Evolutionary conservation across 1,284 basidiomycete species (phyloP), one percentile per base, ranked within the genome.

Genomic region (Phellopilus nigrolimitatus): DNA sequence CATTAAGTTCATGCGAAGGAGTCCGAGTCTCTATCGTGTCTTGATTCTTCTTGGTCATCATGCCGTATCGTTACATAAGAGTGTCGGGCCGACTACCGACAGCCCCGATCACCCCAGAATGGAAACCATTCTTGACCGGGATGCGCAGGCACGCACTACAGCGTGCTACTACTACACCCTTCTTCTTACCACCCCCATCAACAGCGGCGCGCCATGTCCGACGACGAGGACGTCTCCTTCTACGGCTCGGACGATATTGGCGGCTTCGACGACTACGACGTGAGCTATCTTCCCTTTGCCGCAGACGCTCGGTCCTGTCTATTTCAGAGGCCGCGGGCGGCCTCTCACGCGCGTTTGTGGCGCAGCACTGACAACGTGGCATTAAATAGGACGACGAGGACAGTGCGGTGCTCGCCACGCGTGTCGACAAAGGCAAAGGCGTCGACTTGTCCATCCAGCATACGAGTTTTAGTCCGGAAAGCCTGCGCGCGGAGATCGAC

Each of bases 401-500:
- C 45, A 61, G 59, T 49, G 60, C 59, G 13, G 52, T 58, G 25
- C 60, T 61, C 3, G 41, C 57, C 12, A 28, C 54, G 15, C 17
- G 15, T 5, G n/a, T 56, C 39, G 50, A 56, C 37, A 68, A 68
- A 55, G 63, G 60, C 28, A 68, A 68, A 54, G 52, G 59, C 53
- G 62, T 59, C 55, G 51, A 46, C 24, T 45, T 49, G 4, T 54
- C 51, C 21, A 33, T 65, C 8, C 60, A 62, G 28, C 60, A 61
- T 63, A 71, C 71, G 47, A 67, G 69, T 27, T 62, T 71, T 36
- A 67, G 69, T 2, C 56, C 68, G 8, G 51, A 67, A 17, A 69
- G 73, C 51, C 69, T 82, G 31, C 67, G 70, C 40, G 66, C 68
- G 21, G 68, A 74, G 61, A 71, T 79, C 57, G 68, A 67, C 24